A percentile compares a stretch with the other conserved stretches of the same genome.
These are phyloP conservation scores for Leccinum arenicola DNA, from an alignment of 768 basidiomycete species.

Conservation along the genomic window DNA sequence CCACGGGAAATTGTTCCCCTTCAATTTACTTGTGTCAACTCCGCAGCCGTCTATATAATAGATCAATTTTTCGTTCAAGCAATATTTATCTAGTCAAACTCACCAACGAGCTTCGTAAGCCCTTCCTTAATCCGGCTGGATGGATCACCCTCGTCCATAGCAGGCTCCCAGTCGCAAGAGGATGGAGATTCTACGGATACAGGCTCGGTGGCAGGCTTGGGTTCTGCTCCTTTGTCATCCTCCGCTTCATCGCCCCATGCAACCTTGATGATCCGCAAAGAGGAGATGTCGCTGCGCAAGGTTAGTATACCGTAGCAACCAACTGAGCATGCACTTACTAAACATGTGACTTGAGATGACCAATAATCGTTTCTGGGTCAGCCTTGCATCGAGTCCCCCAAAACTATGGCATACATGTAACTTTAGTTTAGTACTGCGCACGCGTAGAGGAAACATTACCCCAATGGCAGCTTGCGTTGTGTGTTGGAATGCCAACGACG, in stretches of 20 bases:
- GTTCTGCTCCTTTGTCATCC: too few relatives aligned
- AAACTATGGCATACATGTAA: not conserved
- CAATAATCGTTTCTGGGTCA: not conserved
- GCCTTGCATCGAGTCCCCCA: not conserved
- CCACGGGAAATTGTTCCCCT: not conserved
- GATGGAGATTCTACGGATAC: too few relatives aligned
- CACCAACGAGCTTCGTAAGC: not conserved
- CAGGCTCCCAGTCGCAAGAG: too few relatives aligned
- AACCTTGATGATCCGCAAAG: too few relatives aligned
- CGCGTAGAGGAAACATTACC: not conserved
- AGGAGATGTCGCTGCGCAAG: not conserved
- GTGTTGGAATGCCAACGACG: not conserved
- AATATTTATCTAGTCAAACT: not conserved
- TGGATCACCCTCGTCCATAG: too few relatives aligned
- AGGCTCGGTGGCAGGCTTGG: too few relatives aligned
- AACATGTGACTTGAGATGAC: constrained; percentile 8
- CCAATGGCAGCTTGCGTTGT: not conserved
- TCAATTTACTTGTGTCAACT: not conserved
- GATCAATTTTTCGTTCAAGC: not conserved
- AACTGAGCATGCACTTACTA: not conserved
- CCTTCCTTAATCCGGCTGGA: not conserved
- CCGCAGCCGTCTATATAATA: not conserved
- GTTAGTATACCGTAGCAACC: not conserved
- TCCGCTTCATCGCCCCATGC: too few relatives aligned
- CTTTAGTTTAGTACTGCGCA: too few relatives aligned